These are phyloP conservation scores for Ilyonectria sp. DNA, from an alignment of 2,329 filamentous ascomycete species.

Conservation along the genomic window DNA sequence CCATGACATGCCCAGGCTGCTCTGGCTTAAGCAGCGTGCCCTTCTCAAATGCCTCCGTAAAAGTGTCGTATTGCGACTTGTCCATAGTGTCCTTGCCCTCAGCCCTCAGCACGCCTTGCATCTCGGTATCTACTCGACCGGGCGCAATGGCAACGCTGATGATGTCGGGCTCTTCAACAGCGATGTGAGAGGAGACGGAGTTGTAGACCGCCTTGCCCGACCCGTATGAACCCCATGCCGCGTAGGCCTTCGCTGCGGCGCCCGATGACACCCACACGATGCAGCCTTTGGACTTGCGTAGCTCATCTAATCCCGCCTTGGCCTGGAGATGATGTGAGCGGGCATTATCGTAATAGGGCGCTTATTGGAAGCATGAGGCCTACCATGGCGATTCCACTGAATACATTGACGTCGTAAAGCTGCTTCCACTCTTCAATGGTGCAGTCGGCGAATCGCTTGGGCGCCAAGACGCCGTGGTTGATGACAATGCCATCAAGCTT, in stretches of 20 bases:
- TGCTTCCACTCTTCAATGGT: conserved; percentile 82
- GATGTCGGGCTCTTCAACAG: conserved; percentile 83
- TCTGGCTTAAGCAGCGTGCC: conserved; percentile 85
- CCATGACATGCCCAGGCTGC: conserved; percentile 89
- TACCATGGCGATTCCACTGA: conserved; percentile 86
- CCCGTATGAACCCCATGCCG: conserved; percentile 85
- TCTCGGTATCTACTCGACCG: conserved; percentile 88
- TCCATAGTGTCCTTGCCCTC: conserved; percentile 65
- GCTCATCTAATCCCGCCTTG: conserved; percentile 77
- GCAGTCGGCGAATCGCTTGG: conserved; percentile 79
- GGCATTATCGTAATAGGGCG: no score
- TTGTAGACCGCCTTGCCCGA: conserved; percentile 88
- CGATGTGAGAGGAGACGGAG: conserved; percentile 81
- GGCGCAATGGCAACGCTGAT: conserved; percentile 82
- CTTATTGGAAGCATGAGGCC: conserved; percentile 46
- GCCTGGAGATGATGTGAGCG: conserved; percentile 63
- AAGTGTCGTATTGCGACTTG: conserved; percentile 73
- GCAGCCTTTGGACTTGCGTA: conserved; percentile 78
- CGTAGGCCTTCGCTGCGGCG: conserved; percentile 76
- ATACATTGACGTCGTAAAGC: conserved; percentile 88
- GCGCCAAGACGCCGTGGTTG: conserved; percentile 88
- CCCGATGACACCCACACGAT: conserved; percentile 88
- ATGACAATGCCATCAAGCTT: conserved; percentile 85
- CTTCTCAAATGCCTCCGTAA: conserved; percentile 77
- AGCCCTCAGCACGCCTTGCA: conserved; percentile 88